Evolutionary conservation across 2,329 filamentous ascomycete genomes (phyloP), one percentile per base, ranked within the genome.

Genomic region (Arachnopeziza araneosa): DNA sequence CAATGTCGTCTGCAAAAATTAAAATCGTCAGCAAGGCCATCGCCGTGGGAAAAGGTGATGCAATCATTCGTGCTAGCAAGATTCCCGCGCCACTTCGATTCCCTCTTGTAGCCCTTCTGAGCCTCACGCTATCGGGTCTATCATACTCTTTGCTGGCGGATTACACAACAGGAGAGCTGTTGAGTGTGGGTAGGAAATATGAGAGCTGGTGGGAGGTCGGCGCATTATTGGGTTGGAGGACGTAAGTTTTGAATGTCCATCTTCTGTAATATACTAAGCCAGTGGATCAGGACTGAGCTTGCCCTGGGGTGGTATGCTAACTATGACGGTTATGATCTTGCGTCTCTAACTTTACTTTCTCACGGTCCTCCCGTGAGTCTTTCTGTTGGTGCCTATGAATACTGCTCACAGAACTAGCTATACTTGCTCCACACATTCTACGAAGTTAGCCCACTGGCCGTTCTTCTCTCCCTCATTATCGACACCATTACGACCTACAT

Each of bases 381-480:
- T n/a, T 8, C 14, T 54, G 24, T 24, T 32, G 44, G 22, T 55
- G 21, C 24, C 48, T 24, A 21, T 30, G 24, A 19, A 17, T 52
- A 52, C 24, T 58, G 24, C 53, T 48, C 36, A 32, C 50, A 66
- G 55, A 56, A 21, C 17, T 65, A 87, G 84, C 84, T 89, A 63
- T 90, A 89, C 71, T 85, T 97, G 51, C 79, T 96, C 26, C 80
- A 80, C 30, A 85, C 85, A 56, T 96, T 96, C 78, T 96, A 96
- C 80, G 75, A 79, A 44, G 80, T 96, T 66, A 81, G 83, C 24
- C 77, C 83, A 24, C 74, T 78, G 57, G 87, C 88, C 0, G 80
- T 87, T 22, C 69, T 85, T 30, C 77, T 82, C 49, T 84, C 84
- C 44, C 80, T 91, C 55, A 73, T 76, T 36, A 88, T 93, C 68